Evolutionary conservation across 306 rosid genomes (phyloP), one percentile per base, ranked within the genome.

Genomic region (Rosa multiflora): DNA sequence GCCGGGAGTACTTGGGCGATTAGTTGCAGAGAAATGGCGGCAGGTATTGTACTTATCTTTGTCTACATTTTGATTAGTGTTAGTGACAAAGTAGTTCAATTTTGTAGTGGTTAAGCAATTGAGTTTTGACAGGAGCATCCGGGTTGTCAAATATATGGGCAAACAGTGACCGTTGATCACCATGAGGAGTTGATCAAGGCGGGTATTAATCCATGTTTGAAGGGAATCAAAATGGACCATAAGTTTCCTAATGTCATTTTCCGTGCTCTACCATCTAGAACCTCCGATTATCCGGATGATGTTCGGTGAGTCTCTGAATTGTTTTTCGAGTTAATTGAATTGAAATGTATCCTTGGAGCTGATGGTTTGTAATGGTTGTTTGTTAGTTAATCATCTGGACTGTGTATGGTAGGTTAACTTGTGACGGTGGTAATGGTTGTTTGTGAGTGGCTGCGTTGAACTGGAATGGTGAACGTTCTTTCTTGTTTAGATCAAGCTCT

Each of bases 1-100:
- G 76, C 98, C 99, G 1, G 99, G 99, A 1, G 90, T 93, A 83
- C 95, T 95, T 20, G 98, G 98, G 66, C 97, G 98, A 70, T 84
- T 93, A 71, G 97, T 95, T 0, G 99, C 97, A 42, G 78, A 90
- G 43, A 83, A 86, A 79, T 95, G 99, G 99, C 89, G 89, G 32
- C 78, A 93, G 98, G 99, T 91, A 84, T 23, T 47, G 10, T 75
- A 42, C 23, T 14, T 56, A 10, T 61, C 11, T 4, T 63, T 6
- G 26, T 58, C 10, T 29, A 13, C 14, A 4, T 35, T 23, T n/a
- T 52, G 26, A 29, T 12, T 42, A 67, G 15, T 59, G 58, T 32
- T 32, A 32, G 37, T 32, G 37, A 32, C 37, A 32, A 32, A 32
- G 51, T 62, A 4, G 56, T 72, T 26, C 29, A 7, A 32, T 32